A percentile compares a stretch with the other conserved stretches of the same genome.
phyloP scores from a whole-genome alignment of 805 yeast species.

The Candida ascalaphidarum region DNA sequence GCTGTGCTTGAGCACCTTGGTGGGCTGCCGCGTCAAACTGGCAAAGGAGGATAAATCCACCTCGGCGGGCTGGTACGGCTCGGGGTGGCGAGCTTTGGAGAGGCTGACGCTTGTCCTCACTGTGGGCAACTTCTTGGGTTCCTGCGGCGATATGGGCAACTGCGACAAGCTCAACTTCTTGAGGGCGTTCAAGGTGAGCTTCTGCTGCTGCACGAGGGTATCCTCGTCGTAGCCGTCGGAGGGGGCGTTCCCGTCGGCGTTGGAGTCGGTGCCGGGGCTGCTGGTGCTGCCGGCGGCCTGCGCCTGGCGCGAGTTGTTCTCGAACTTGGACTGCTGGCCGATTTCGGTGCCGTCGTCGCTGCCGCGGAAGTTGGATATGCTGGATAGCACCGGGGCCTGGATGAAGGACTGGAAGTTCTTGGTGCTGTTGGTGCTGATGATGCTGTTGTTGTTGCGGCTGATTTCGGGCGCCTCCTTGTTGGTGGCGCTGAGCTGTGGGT shows the following conservation, averaged over 20 bases:
- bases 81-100: slow-evolving; percentile 2
- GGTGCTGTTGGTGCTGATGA: slow-evolving; percentile 2
- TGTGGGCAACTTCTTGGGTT: slow-evolving; percentile 8
- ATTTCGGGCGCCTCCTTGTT: too few relatives aligned
- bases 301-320: slow-evolving; percentile 11
- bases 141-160: slow-evolving; percentile 24
- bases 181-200: slow-evolving; percentile 33
- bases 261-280: neutral
- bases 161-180: slow-evolving; percentile 35
- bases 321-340: slow-evolving; percentile 34
- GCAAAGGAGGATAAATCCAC: slow-evolving; percentile 37
- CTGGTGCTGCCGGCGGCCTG: neutral
- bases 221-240: slow-evolving; percentile 22
- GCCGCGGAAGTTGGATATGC: slow-evolving; percentile 22
- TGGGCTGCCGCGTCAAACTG: slow-evolving; percentile 37
- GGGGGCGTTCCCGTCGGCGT: neutral
- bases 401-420: slow-evolving; percentile 36
- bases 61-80: slow-evolving; percentile 38
- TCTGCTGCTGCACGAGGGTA: slow-evolving; percentile 31
- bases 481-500: too few relatives aligned
- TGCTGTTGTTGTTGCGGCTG: slow-evolving; percentile 5
- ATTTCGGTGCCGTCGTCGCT: slow-evolving; percentile 23
- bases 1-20: too few relatives aligned
- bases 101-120: slow-evolving; percentile 1
- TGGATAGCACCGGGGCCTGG: slow-evolving; percentile 37